Evolutionary conservation across 805 yeast species (phyloP).

Genomic region (Schwanniomyces sp.): DNA sequence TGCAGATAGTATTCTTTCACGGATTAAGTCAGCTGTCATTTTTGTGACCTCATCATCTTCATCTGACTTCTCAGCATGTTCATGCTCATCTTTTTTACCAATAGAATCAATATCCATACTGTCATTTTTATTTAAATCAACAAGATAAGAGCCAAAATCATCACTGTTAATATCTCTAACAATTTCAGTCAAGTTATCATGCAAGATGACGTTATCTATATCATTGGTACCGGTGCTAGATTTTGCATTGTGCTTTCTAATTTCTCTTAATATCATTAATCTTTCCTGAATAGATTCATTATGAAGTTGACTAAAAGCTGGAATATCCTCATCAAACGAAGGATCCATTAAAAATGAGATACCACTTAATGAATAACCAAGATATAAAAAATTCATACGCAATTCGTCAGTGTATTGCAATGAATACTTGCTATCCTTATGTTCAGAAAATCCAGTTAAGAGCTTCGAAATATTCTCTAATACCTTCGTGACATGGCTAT

Average conservation of each 20-base stretch:
- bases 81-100: constrained; percentile 17
- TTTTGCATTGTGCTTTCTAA: constrained; percentile 23
- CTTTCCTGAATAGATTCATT: constrained; percentile 34
- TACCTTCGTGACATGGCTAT: constrained; percentile 44
- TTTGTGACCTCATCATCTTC: background rate
- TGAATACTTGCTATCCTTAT: constrained; percentile 15
- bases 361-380: constrained; percentile 68
- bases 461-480: constrained; percentile 41
- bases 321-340: constrained; percentile 51
- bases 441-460: constrained; percentile 23
- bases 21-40: background rate
- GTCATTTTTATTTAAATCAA: constrained; percentile 5
- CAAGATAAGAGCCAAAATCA: background rate
- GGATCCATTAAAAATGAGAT: constrained; percentile 74
- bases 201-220: constrained; percentile 20
- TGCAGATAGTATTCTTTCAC: background rate
- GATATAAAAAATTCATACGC: constrained; percentile 52
- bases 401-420: constrained; percentile 51
- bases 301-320: constrained; percentile 30
- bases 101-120: constrained; percentile 18
- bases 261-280: constrained; percentile 29
- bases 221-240: constrained; percentile 5
- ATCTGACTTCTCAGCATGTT: constrained; percentile 15
- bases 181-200: constrained; percentile 33
- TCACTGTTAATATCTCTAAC: constrained; percentile 25